Evolutionary conservation across 192 early-diverging fungal species (phyloP), one percentile per base, ranked within the genome.

Genomic region (Pilaira anomala): DNA sequence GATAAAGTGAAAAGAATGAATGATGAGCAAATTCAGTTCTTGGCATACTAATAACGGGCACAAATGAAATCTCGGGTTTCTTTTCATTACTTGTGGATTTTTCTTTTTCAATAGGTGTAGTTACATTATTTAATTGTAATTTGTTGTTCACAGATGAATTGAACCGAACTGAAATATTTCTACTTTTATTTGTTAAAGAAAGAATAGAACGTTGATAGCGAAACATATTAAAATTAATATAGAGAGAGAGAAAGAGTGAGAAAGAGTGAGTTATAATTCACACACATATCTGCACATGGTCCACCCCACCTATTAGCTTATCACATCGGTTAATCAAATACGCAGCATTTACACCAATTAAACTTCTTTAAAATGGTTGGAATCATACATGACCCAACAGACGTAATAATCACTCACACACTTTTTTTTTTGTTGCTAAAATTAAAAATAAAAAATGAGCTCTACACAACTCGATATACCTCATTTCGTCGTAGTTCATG

Each of bases 1-100:
- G 73, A 60, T 86, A 77, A 18, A 80, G 66, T 9, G 84, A 81
- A 67, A 84, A 86, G 69, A 86, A 86, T 14, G 79, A 72, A 30
- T 76, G 80, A 26, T 83, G 76, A 12, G 80, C 80, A 8, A 86
- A 68, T 59, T 86, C 84, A 16, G 68, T 60, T 54, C 71, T 61
- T 12, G 74, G 74, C 36, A 76, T 71, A 33, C 71, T 76, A 7
- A 46, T 46, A 19, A 46, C 44, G 4, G 44, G 44, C 13, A 46
- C 18, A n/a, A 46, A 46, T 16, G 56, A 58, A 7, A 58, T 40
- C 19, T 25, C 36, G 21, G 13, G 29, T 13, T 36, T 58, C 19
- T 24, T 57, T 46, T 14, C 44, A 2, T 40, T 8, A 40, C 7
- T 5, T 40, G 5, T 40, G 7, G 13, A 1, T 14, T 46, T 19